Evolutionary conservation across 2,329 filamentous ascomycete genomes (phyloP).

Genomic region (Colletotrichum spinosum): DNA sequence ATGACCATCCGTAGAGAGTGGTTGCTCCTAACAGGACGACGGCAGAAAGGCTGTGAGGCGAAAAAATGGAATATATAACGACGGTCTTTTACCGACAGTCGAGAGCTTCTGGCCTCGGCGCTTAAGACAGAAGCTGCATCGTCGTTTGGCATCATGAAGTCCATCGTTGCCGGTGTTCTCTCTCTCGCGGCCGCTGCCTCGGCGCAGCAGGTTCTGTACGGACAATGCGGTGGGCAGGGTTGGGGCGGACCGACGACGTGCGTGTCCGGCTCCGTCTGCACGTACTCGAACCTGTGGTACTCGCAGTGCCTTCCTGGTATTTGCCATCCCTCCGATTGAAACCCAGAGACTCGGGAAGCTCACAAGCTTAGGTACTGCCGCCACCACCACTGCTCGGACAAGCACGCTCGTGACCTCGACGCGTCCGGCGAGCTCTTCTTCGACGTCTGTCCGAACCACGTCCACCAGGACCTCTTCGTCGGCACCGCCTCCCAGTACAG

Average conservation of each 20-base stretch:
- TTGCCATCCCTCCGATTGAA: constrained; percentile 28
- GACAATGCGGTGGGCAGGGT: constrained; percentile 57
- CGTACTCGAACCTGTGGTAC: constrained; percentile 50
- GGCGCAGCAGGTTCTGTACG: constrained; percentile 39
- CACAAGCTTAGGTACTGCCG: neutral
- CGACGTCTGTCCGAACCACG: constrained; percentile 18
- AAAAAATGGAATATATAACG: constrained; percentile 11
- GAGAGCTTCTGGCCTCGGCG: neutral
- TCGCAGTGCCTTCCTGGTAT: constrained; percentile 49
- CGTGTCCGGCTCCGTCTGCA: constrained; percentile 51
- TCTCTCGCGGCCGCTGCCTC: constrained; percentile 33
- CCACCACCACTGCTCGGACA: constrained; percentile 32
- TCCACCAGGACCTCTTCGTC: constrained; percentile 33
- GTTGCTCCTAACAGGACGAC: constrained; percentile 1
- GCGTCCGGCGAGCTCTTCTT: constrained; percentile 25
- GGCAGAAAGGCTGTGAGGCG: neutral
- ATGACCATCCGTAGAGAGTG: constrained; percentile 23
- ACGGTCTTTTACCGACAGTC: constrained; percentile 18
- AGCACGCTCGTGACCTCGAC: constrained; percentile 33
- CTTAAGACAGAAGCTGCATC: constrained; percentile 1
- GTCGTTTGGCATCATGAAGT: constrained; percentile 28
- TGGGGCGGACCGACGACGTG: constrained; percentile 59
- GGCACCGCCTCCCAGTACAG: constrained; percentile 36
- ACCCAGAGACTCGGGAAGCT: neutral
- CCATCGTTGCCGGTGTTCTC: constrained; percentile 18